Evolutionary conservation across 1,284 basidiomycete genomes (phyloP).

Genomic region (Cutaneotrichosporon arboriforme): DNA sequence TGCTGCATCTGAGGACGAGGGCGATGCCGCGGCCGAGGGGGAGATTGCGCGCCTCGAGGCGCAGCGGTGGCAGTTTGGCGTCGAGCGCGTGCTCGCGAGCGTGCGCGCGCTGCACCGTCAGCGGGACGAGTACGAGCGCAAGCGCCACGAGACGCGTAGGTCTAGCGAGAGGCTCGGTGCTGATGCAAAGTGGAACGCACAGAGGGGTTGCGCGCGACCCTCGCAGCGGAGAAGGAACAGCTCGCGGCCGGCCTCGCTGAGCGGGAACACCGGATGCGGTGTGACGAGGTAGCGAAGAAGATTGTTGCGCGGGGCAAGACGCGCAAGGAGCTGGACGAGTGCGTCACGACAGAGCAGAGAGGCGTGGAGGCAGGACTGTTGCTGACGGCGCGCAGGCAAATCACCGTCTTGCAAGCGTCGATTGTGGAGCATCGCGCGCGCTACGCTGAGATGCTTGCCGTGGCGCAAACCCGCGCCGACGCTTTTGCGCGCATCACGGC

Average conservation of each 20-base stretch:
- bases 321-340: constrained; percentile 38
- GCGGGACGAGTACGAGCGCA: constrained; percentile 20
- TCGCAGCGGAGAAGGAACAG: constrained; percentile 32
- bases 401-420: constrained; percentile 23
- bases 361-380: too few relatives aligned
- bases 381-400: constrained; percentile 29
- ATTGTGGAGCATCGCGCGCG: constrained; percentile 30
- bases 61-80: constrained; percentile 30
- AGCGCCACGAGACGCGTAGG: constrained; percentile 33
- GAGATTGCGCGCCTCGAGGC: constrained; percentile 28
- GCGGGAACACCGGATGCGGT: constrained; percentile 35
- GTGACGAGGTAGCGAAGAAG: constrained; percentile 37
- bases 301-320: constrained; percentile 30
- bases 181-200: constrained; percentile 17
- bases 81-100: constrained; percentile 34
- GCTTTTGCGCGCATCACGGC: constrained; percentile 28
- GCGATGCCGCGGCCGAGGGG: neutral
- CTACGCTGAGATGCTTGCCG: constrained; percentile 22
- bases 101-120: constrained; percentile 34
- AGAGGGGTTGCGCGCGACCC: constrained; percentile 19
- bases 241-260: constrained; percentile 24
- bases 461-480: constrained; percentile 28
- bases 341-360: too few relatives aligned
- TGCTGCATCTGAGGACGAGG: neutral
- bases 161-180: neutral